Percentiles rank a stretch among this genome's conserved stretches.
These are phyloP conservation scores for Massariosphaeria phaeospora DNA, from an alignment of 495 filamentous ascomycete genomes.

Conservation along the genomic window DNA sequence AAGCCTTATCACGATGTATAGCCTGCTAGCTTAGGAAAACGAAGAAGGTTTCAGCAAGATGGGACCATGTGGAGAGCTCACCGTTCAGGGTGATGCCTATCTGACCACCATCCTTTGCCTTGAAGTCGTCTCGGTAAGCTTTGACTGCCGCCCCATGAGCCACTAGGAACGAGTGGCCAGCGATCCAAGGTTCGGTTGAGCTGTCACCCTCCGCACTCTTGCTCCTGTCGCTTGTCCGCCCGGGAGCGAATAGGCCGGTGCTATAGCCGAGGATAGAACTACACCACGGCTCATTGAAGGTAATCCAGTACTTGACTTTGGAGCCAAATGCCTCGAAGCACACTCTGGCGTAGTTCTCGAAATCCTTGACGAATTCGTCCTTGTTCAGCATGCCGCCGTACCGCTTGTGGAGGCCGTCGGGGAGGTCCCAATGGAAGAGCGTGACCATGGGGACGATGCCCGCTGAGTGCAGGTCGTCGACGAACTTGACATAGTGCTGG, in stretches of 20 bases:
- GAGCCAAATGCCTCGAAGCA: constrained; percentile 51
- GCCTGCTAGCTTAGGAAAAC: too few species aligned
- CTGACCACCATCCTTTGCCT: constrained; percentile 53
- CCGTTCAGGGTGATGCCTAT: constrained; percentile 61
- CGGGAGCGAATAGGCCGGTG: constrained; percentile 56
- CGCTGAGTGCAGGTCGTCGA: constrained; percentile 55
- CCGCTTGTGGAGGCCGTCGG: constrained; percentile 55
- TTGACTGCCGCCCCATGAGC: constrained; percentile 60
- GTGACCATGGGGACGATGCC: constrained; percentile 59
- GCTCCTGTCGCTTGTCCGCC: constrained; percentile 53
- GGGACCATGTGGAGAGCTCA: constrained; percentile 26
- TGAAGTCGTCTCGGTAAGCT: constrained; percentile 64
- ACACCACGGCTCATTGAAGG: constrained; percentile 63
- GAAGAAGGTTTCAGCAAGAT: constrained; percentile 20
- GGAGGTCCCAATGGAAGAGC: constrained; percentile 62
- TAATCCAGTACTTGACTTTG: constrained; percentile 62
- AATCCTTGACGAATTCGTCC: constrained; percentile 56
- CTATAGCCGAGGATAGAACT: constrained; percentile 57
- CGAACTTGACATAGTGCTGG: constrained; percentile 57
- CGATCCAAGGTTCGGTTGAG: constrained; percentile 55
- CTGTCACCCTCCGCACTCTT: constrained; percentile 54
- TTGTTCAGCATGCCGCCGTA: constrained; percentile 58
- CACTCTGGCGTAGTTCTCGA: constrained; percentile 55
- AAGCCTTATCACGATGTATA: too few species aligned
- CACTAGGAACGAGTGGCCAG: constrained; percentile 57